Evolutionary conservation across 2,329 filamentous ascomycete genomes (phyloP), one percentile per base, ranked within the genome.

Genomic region (Arthrobotrys pseudoclavata): DNA sequence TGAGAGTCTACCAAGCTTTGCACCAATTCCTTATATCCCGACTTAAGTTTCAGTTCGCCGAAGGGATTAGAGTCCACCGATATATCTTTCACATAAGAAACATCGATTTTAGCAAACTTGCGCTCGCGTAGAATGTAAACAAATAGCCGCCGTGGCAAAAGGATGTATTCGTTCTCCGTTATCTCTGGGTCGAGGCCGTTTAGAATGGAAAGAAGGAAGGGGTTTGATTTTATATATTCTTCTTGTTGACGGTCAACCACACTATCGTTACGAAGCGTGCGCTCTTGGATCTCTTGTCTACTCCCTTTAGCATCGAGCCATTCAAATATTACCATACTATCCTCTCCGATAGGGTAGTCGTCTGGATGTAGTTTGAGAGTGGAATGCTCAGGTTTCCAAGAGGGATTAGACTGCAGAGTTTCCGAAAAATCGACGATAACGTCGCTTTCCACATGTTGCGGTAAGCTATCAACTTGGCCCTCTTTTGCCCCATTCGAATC

Each of bases 351-450:
- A 24, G 29, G 31, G 5, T 57, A 76, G 13, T 82, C 78, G 50
- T 84, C 81, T 55, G 82, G 37, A 15, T 40, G 37, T 40, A 40
- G 83, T 3, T 81, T 81, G 80, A 84, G 83, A 80, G 82, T 79
- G 0, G 82, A 82, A 15, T 82, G 60, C n/a, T 81, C 81, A 2
- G 84, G 84, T 0, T 82, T 80, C 84, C 84, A 85, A 63, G 83
- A 82, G 0, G 83, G 83, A 67, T 83, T 83, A 79, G 82, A 83
- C 79, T 85, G 84, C 67, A 83, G 84, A 0, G 84, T 84, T 75
- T 85, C 84, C 0, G 82, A 82, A n/a, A 85, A 81, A 42, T 85
- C 84, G 2, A 85, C 83, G 6, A 85, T 84, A n/a, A 85, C 84
- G 24, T 85, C 84, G 53, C 84, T 84, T 69, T 85, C 84, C 1